Percentiles rank a stretch among this genome's conserved stretches.
Evolutionary conservation across 1,139 yeast species (phyloP).

Genomic region (Suhomyces kunorum): DNA sequence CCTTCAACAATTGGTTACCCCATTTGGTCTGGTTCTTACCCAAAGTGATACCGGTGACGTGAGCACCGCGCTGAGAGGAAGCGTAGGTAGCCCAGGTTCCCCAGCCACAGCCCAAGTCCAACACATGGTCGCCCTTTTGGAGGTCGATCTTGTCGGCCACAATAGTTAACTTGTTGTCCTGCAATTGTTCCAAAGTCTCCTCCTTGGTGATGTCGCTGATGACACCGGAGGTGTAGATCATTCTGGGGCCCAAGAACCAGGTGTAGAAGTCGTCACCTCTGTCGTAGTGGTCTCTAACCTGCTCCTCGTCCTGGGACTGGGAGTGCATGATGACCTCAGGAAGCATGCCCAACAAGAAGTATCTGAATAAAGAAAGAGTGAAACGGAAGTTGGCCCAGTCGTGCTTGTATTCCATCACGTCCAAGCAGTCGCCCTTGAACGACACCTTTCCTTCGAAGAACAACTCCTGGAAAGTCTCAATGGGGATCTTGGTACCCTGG

Average conservation of each 20-base stretch:
- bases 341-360: slow-evolving; percentile 83
- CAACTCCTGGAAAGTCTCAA: slow-evolving; percentile 90
- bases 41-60: slow-evolving; percentile 85
- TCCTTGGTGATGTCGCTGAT: slow-evolving; percentile 69
- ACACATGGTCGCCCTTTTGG: slow-evolving; percentile 67
- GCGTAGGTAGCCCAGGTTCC: slow-evolving; percentile 89
- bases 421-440: slow-evolving; percentile 87
- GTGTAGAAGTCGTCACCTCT: slow-evolving; percentile 95
- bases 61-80: slow-evolving; percentile 79
- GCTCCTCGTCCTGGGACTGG: slow-evolving; percentile 93
- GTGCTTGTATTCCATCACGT: slow-evolving; percentile 80
- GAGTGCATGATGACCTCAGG: slow-evolving; percentile 94
- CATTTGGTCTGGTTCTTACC: slow-evolving; percentile 90
- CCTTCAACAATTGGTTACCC: slow-evolving; percentile 71
- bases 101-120: slow-evolving; percentile 96
- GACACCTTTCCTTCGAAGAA: slow-evolving; percentile 82
- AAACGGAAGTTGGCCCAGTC: slow-evolving; percentile 88
- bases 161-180: slow-evolving; percentile 84
- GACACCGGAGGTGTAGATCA: slow-evolving; percentile 90
- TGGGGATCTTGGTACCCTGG: slow-evolving; percentile 72
- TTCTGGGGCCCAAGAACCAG: slow-evolving; percentile 93
- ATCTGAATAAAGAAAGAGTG: slow-evolving; percentile 75
- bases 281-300: slow-evolving; percentile 93
- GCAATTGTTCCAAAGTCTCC: slow-evolving; percentile 82
- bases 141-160: slow-evolving; percentile 87